A percentile compares a stretch with the other conserved stretches of the same genome.
Conservation (phyloP, 306 rosid species). For the Prunus salicina region DNA sequence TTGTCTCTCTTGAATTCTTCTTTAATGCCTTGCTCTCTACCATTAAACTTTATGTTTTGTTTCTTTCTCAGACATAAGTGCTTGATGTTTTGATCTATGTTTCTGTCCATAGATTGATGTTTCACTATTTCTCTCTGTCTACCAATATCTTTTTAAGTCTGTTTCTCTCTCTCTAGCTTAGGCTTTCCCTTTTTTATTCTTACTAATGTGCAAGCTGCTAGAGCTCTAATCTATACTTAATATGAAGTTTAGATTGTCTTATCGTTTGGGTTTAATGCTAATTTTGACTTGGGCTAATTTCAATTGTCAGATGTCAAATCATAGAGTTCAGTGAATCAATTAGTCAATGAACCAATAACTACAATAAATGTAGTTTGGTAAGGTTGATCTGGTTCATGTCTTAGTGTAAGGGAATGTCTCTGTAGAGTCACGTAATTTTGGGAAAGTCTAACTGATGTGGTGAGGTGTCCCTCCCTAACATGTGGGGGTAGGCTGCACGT, state of each 20-base stretch:
- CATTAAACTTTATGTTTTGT: neutral
- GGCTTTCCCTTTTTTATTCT: neutral
- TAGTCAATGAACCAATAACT: neutral
- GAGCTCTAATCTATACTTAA: neutral
- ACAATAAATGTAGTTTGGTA: neutral
- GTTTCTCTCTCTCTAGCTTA: constrained; percentile 4
- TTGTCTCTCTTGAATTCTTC: neutral
- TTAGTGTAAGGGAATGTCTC: neutral
- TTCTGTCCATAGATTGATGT: neutral
- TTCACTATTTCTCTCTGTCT: constrained; percentile 7
- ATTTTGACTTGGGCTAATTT: neutral
- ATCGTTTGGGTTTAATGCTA: neutral
- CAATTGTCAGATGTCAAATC: neutral
- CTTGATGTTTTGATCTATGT: neutral
- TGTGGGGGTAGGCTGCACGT: neutral
- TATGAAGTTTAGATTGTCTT: neutral
- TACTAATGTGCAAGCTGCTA: neutral
- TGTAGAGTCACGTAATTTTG: neutral
- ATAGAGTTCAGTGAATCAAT: neutral
- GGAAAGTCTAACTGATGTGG: neutral
- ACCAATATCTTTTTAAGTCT: neutral
- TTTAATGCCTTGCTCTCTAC: too few species aligned
- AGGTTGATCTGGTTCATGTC: neutral
- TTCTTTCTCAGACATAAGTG: neutral
- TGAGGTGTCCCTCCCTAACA: neutral